Conservation (phyloP, 1,284 basidiomycete species). For the Ganoderma boninense region DNA sequence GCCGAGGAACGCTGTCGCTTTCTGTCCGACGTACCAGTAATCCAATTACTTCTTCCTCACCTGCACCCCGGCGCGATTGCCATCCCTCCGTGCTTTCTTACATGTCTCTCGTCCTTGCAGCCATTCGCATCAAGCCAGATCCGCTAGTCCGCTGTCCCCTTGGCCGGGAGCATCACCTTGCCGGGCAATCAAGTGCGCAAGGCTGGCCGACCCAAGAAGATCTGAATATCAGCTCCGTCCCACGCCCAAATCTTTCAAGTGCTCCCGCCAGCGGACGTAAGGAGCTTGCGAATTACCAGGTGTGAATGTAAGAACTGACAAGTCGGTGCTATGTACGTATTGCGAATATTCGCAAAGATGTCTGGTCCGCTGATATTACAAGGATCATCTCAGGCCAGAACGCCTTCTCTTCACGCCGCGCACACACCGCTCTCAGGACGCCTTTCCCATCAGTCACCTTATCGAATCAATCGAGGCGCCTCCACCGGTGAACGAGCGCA, state of each 20-base stretch:
- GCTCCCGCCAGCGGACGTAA: slow-evolving; percentile 14
- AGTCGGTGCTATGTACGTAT: slow-evolving; percentile 15
- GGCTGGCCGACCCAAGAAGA: slow-evolving; percentile 17
- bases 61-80: slow-evolving; percentile 18
- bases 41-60: slow-evolving; percentile 21
- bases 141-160: slow-evolving; percentile 17
- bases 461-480: slow-evolving; percentile 37
- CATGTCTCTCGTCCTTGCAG: slow-evolving; percentile 20
- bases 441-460: slow-evolving; percentile 38
- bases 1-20: slow-evolving; percentile 29
- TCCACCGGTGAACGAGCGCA: slow-evolving; percentile 22
- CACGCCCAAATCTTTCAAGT: slow-evolving; percentile 23
- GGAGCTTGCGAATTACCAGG: slow-evolving; percentile 18
- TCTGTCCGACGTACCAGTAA: slow-evolving; percentile 20
- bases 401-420: slow-evolving; percentile 31
- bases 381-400: slow-evolving; percentile 30
- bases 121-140: slow-evolving; percentile 12
- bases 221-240: slow-evolving; percentile 25
- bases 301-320: slow-evolving; percentile 26
- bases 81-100: slow-evolving; percentile 17
- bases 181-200: slow-evolving; percentile 19
- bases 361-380: slow-evolving; percentile 19
- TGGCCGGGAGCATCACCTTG: slow-evolving; percentile 25
- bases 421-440: slow-evolving; percentile 28
- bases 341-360: slow-evolving; percentile 27